A percentile compares a stretch with the other conserved stretches of the same genome.
These are phyloP conservation scores for Glycine soja DNA, from an alignment of 306 rosid genomes.

Conservation along the genomic window DNA sequence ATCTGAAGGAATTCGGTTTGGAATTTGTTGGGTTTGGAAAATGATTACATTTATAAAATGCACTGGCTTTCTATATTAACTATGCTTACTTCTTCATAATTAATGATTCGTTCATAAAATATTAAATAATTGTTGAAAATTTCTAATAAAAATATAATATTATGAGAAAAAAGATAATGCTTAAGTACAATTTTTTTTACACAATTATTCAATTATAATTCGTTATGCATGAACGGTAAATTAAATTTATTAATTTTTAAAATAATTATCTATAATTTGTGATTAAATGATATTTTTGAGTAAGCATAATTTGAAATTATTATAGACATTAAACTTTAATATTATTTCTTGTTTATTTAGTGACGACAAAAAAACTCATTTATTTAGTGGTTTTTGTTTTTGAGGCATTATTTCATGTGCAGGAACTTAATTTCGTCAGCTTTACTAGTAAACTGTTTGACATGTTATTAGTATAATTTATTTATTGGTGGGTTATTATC, in stretches of 20 bases:
- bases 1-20: neutral
- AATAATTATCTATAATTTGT: no score
- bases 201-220: no score
- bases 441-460: neutral
- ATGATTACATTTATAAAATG: neutral
- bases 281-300: no score
- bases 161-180: no score
- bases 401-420: neutral
- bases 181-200: no score
- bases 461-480: neutral
- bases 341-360: neutral
- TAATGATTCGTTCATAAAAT: neutral
- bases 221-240: no score
- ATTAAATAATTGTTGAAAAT: neutral
- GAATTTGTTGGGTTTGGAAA: neutral
- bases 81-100: neutral
- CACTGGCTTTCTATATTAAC: neutral
- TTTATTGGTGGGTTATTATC: neutral
- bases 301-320: no score
- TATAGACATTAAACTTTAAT: no score
- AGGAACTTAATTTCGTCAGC: neutral
- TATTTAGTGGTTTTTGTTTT: no score
- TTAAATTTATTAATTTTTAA: no score
- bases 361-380: neutral
- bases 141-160: neutral